Base-by-base conservation (phyloP, 164 flowering plant species). In the Saururus chinensis region DNA sequence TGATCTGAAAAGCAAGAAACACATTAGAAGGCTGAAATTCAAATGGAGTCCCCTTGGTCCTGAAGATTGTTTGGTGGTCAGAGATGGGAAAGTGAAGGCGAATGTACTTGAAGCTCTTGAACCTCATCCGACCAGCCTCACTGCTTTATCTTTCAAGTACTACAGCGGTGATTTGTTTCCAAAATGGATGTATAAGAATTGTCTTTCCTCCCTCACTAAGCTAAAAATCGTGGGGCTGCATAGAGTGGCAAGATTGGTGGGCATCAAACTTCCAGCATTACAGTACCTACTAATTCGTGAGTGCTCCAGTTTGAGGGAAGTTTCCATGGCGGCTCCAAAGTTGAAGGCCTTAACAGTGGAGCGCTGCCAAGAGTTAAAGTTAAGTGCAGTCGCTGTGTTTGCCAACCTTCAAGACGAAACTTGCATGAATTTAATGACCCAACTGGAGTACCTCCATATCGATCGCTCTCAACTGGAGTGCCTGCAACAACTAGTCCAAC, bases 141-240 rank as follows among this genome's bases (percentile, higher is more conserved):
- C 51, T 54, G n/a, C 26, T 1, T 35, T 73, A 4, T 0, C 5
- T 1, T 56, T 76, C 4, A 7, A 19, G 11, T 2, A 16, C 10
- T 79, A 73, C 49, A 35, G 69, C 9, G 74, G 77, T 8, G 53
- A 6, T 9, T 40, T 11, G 12, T 77, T 77, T 48, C 74, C 83
- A 30, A 24, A 0, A 40, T 79, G 82, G 79, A 4, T 75, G 14
- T 73, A 67, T 40, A 53, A 69, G 55, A n/a, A 59, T 0, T 64
- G 66, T 14, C 73, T 64, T 22, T 30, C 35, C 5, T 48, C 61
- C n/a, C 9, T 76, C 14, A 62, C 13, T 4, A 16, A 7, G 1
- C 12, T 79, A 10, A 14, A 7, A 0, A 49, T 79, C 0, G 5
- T 4, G 0, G 0, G 22, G 51, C 21, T 73, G 77, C 49, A 40